Conservation (phyloP, 352 stramenopile species). For the Globisporangium viniferum region DNA sequence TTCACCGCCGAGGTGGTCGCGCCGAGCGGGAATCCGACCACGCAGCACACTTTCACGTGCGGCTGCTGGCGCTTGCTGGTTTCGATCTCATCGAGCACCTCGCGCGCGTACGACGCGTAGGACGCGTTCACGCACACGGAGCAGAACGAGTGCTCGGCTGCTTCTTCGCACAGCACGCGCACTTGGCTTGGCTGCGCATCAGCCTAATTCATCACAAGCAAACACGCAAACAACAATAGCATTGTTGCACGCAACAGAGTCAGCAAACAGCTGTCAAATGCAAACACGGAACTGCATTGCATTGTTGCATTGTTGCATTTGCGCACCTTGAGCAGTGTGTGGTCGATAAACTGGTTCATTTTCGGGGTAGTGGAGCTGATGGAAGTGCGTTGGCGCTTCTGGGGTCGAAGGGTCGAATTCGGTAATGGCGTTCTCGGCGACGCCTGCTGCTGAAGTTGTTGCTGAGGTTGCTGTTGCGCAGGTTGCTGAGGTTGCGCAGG, state of each 20-base stretch:
- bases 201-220: conserved; percentile 24
- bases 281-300: background rate
- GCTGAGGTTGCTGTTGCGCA: background rate
- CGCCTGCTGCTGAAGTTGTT: background rate
- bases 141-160: conserved; percentile 60
- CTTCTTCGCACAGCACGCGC: conserved; percentile 63
- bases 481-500: background rate
- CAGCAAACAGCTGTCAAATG: background rate
- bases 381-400: conserved; percentile 8
- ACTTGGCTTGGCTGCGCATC: conserved; percentile 67
- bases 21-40: conserved; percentile 79
- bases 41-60: conserved; percentile 79
- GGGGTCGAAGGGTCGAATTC: conserved; percentile 10
- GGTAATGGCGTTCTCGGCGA: conserved; percentile 6
- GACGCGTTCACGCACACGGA: conserved; percentile 83
- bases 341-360: conserved; percentile 72
- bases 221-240: conserved; percentile 1
- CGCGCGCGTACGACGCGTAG: conserved; percentile 57
- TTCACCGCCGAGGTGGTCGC: conserved; percentile 57
- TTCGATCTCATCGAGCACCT: conserved; percentile 54
- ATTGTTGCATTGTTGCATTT: background rate
- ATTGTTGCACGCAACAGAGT: conserved; percentile 6
- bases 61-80: conserved; percentile 21
- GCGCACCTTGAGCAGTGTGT: conserved; percentile 77
- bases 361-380: background rate